Base-by-base conservation (phyloP, 257 asterid species). In the Jacaranda mimosifolia region DNA sequence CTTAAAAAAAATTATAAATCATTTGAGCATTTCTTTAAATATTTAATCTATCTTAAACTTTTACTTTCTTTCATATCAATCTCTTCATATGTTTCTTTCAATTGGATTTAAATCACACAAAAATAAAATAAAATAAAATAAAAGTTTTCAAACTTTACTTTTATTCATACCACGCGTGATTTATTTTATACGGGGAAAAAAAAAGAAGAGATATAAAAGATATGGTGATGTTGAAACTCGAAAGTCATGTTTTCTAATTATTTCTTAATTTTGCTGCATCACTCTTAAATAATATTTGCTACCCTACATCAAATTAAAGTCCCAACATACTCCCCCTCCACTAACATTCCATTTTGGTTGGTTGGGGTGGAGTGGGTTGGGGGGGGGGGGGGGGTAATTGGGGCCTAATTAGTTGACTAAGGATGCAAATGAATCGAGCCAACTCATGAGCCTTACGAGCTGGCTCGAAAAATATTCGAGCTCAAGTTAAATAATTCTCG, bases 151-250 rank as follows among this genome's bases (percentile, higher is more conserved):
- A 26, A 26, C 32, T 49, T 43, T 13, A 60, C 56, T 45, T 69
- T 69, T 12, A 32, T 68, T 51, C 63, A 62, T 46, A 65, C 14
- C 72, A 62, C 84, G 84, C 84, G 74, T 80, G 77, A 62, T 49
- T 63, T 51, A 68, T 80, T 80, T 68, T 74, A 55, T 9, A 14
- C 6, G 1, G 32, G n/a, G n/a, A 62, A 42, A 26, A 53, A 12
- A 57, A 15, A 40, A 62, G 45, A 59, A 10, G 12, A 32, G 70
- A 58, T 9, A 38, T 36, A 32, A 36, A 62, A 67, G 2, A 46
- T 68, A 71, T 68, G 4, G 59, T 67, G 74, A 73, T 58, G 70
- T 38, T 66, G 75, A 65, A 73, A 45, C 58, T 19, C 3, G 18
- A 1, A 48, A 48, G 32, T 26, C 32, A 42, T 55, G 69, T 63